Evolutionary conservation across 1,139 yeast genomes (phyloP).

Genomic region (Yamadazyma songkhlaensis): DNA sequence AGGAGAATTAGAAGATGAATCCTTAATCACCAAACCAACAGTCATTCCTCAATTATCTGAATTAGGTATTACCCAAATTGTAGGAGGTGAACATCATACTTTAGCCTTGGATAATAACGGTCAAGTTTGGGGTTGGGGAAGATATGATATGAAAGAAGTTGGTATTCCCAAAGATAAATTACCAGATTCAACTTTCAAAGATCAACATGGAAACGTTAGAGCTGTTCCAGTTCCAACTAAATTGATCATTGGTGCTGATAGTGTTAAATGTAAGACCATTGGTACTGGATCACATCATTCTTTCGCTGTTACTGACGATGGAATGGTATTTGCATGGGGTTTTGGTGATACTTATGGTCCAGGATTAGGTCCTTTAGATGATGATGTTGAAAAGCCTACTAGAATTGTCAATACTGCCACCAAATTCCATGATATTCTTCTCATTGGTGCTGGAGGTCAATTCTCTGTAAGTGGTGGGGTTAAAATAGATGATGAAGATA

Average conservation of each 20-base stretch:
- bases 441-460: slow-evolving; percentile 93
- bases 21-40: slow-evolving; percentile 76
- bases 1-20: slow-evolving; percentile 74
- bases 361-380: slow-evolving; percentile 91
- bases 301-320: slow-evolving; percentile 79
- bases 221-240: slow-evolving; percentile 86
- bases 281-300: slow-evolving; percentile 94
- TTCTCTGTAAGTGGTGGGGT: slow-evolving; percentile 85
- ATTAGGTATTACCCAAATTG: slow-evolving; percentile 58
- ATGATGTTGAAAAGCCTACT: slow-evolving; percentile 83
- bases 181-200: slow-evolving; percentile 67
- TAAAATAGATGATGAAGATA: slow-evolving; percentile 59
- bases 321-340: slow-evolving; percentile 93
- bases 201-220: slow-evolving; percentile 76
- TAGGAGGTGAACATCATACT: slow-evolving; percentile 95
- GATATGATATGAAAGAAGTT: slow-evolving; percentile 88
- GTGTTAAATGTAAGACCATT: slow-evolving; percentile 52
- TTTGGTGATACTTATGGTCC: slow-evolving; percentile 95
- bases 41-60: slow-evolving; percentile 58
- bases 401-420: slow-evolving; percentile 93
- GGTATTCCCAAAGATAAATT: slow-evolving; percentile 71
- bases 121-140: slow-evolving; percentile 79
- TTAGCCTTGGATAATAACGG: slow-evolving; percentile 72
- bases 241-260: slow-evolving; percentile 32
- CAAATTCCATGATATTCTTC: slow-evolving; percentile 62